Base-by-base conservation (phyloP, 2,329 filamentous ascomycete species). In the Gaeumannomyces sp. region DNA sequence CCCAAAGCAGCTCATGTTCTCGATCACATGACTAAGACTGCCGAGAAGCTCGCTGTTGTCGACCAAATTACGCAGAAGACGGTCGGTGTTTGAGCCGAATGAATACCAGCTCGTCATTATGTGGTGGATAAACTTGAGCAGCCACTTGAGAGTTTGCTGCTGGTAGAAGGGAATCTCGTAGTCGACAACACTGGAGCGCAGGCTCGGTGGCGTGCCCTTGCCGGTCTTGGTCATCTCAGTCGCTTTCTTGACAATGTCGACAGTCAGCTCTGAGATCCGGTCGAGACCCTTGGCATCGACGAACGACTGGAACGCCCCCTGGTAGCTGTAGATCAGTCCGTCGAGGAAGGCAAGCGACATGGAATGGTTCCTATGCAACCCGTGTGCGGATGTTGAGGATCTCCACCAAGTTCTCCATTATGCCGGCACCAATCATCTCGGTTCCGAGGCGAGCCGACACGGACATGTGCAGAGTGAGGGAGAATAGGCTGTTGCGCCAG, bases 71-170 rank as follows among this genome's bases (percentile, higher is more conserved):
- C 96, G 87, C 70, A 99, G 81, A 6, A 97, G 81, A 50, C 95
- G 89, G 73, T 98, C 95, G 65, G 93, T 94, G 66, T 93, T 95
- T 65, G 90, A 91, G 64, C 91, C 84, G 67, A 83, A 85, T 53
- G 80, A 81, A 68, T 83, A 87, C 75, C 80, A 89, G 83, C 83
- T 96, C 76, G 78, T 90, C 89, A 98, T 96, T 79, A 98, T 89
- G 74, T 98, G 93, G 70, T 97, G 93, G 68, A 97, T 90, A 73
- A 98, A 97, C 75, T 97, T 97, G 76, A 99, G 89, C 59, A 97
- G 81, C 87, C 92, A 96, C 72, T 96, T 93, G 35, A 99, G 82
- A 25, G 92, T 94, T 75, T 97, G 92, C 74, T 98, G 95, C 70
- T 96, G 90, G 74, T 93, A 92, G 74, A 92, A 97, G 0, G 93